Evolutionary conservation across 352 stramenopile species (phyloP), one percentile per base, ranked within the genome.

Genomic region (Lagenidium sp.): DNA sequence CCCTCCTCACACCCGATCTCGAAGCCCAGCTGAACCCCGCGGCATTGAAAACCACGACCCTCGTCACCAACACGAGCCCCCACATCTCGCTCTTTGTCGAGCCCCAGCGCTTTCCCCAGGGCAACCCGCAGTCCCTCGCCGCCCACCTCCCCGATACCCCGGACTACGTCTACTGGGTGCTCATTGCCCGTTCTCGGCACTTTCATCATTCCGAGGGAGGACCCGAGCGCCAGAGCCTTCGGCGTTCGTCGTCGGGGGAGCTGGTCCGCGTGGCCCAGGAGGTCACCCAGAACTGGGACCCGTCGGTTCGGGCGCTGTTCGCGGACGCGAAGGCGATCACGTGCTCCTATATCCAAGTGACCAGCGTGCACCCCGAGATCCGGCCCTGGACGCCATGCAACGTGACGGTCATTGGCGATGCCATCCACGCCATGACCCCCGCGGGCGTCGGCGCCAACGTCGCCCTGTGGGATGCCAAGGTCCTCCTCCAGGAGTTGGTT

Each of bases 151-250:
- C 32, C 0, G 61, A 64, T 16, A 19, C 76, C 10, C 56, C 73
- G 22, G 61, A 78, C 46, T 83, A 82, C 44, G 66, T 83, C 23
- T 73, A 57, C 44, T 85, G 73, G 73, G 65, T 79, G 12, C 55
- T 85, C 4, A 62, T 80, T 29, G 59, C 65, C 15, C 60, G 73
- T 1, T 55, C 64, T 1, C 44, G 76, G 32, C 37, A 67, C 20
- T 72, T 82, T 36, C 47, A 80, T 31, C n/a, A n/a, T n/a, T n/a
- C n/a, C n/a, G n/a, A n/a, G n/a, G n/a, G n/a, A n/a, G n/a, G n/a
- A n/a, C n/a, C n/a, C n/a, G 44, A 57, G 3, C 34, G 53, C 18
- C 26, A 79, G 22, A 62, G 78, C 30, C 41, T 83, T 15, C 74
- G 74, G 43, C 44, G 58, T 21, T 74, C 82, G 55, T 59, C 49